Evolutionary conservation across 1,284 basidiomycete species (phyloP).

Genomic region (Trametes hirsuta): DNA sequence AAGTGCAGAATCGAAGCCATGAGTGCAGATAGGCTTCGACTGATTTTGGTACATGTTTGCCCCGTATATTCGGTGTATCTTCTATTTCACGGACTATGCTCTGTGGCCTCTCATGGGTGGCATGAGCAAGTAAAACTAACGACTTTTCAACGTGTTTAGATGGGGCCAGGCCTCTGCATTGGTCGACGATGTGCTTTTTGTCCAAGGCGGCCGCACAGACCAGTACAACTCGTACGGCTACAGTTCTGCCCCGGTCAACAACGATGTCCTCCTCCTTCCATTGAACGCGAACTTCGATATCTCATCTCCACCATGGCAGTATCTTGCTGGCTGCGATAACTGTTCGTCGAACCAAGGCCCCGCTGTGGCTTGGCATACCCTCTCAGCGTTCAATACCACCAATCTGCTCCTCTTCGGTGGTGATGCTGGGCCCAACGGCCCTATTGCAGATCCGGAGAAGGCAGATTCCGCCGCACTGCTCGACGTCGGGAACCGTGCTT

Average conservation of each 20-base stretch:
- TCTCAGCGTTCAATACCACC: constrained; percentile 64
- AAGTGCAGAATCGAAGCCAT: no score
- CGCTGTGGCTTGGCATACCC: constrained; percentile 77
- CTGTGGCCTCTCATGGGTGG: no score
- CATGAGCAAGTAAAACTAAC: neutral
- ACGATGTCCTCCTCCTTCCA: constrained; percentile 71
- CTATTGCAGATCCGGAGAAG: constrained; percentile 50
- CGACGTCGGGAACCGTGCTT: constrained; percentile 41
- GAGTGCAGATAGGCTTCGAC: no score
- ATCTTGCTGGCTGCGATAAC: constrained; percentile 52
- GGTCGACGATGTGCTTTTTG: constrained; percentile 63
- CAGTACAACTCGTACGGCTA: constrained; percentile 70
- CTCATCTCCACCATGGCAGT: constrained; percentile 68
- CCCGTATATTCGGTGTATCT: no score
- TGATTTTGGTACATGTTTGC: neutral
- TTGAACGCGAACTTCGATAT: constrained; percentile 62
- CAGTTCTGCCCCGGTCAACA: constrained; percentile 69
- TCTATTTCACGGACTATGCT: no score
- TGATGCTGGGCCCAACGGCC: constrained; percentile 62
- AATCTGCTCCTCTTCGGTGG: constrained; percentile 75
- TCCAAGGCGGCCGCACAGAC: constrained; percentile 83
- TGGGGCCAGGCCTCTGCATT: constrained; percentile 80
- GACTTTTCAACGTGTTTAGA: constrained; percentile 43
- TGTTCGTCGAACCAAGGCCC: constrained; percentile 53
- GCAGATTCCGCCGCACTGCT: constrained; percentile 70